Conservation (phyloP, 768 basidiomycete species). For the Tulasnella sp. region DNA sequence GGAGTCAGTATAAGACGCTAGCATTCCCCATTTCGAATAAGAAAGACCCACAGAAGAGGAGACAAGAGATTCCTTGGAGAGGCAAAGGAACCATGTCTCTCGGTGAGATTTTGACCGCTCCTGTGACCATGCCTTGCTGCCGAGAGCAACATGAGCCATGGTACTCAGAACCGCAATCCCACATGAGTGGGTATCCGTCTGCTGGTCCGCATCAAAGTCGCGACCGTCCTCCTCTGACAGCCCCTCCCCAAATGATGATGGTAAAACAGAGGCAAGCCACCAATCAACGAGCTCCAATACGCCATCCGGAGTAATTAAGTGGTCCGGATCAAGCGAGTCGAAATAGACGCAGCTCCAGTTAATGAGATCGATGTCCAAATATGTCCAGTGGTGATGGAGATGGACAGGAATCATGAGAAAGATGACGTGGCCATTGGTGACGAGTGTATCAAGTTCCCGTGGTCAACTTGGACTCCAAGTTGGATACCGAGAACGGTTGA, state of each 20-base stretch:
- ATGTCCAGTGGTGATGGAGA: not conserved
- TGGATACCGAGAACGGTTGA: not conserved
- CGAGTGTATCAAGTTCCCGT: not conserved
- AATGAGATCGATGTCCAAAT: not conserved
- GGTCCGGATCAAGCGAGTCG: not conserved
- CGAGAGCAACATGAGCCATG: not conserved
- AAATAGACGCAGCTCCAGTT: not conserved
- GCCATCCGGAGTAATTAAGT: not conserved
- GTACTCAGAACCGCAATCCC: not conserved
- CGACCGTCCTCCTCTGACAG: not conserved
- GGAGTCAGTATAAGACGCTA: too few species aligned
- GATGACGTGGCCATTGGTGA: not conserved
- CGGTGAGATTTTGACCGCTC: not conserved
- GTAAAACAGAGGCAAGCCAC: not conserved
- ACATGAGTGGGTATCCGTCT: not conserved
- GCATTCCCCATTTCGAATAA: too few species aligned
- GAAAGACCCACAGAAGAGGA: too few species aligned
- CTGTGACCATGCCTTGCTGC: not conserved
- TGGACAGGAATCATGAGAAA: not conserved
- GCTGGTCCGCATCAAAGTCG: not conserved
- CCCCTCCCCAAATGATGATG: not conserved
- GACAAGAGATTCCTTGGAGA: not conserved
- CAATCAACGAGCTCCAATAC: not conserved
- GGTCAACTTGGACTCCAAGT: not conserved
- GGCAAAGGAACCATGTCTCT: not conserved